Conservation (phyloP, 2,329 filamentous ascomycete species). For the Lachnellula arida region DNA sequence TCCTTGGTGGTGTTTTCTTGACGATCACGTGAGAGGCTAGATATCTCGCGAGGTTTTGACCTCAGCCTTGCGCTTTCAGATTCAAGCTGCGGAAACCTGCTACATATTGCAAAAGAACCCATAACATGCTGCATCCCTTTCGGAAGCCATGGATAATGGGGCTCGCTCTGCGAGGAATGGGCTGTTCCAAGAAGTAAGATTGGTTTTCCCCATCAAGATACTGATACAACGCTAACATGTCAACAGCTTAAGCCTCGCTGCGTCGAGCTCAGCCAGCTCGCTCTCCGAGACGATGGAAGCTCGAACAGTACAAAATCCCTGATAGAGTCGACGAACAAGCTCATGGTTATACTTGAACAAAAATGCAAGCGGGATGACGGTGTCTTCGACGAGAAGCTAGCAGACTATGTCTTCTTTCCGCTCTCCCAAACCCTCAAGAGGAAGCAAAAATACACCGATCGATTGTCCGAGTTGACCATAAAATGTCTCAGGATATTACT, state of each 20-base stretch:
- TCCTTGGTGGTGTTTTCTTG: too few relatives aligned
- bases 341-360: constrained; percentile 42
- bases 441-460: constrained; percentile 65
- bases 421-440: constrained; percentile 80
- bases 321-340: constrained; percentile 40
- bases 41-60: neutral
- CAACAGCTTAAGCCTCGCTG: constrained; percentile 58
- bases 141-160: constrained; percentile 23
- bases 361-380: constrained; percentile 41
- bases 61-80: neutral
- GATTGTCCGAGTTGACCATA: constrained; percentile 69
- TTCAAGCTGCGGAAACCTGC: neutral
- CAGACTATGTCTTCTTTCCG: constrained; percentile 94
- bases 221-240: constrained; percentile 8
- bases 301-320: constrained; percentile 41
- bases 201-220: neutral
- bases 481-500: constrained; percentile 72
- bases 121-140: neutral
- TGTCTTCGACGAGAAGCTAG: constrained; percentile 71
- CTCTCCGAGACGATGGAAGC: constrained; percentile 44
- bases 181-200: constrained; percentile 30
- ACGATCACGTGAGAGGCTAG: too few relatives aligned
- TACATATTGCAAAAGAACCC: neutral
- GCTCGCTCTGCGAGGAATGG: constrained; percentile 29
- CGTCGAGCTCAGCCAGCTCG: constrained; percentile 54